Evolutionary conservation across 768 basidiomycete genomes (phyloP).

Genomic region (Candolleomyces aberdarensis): DNA sequence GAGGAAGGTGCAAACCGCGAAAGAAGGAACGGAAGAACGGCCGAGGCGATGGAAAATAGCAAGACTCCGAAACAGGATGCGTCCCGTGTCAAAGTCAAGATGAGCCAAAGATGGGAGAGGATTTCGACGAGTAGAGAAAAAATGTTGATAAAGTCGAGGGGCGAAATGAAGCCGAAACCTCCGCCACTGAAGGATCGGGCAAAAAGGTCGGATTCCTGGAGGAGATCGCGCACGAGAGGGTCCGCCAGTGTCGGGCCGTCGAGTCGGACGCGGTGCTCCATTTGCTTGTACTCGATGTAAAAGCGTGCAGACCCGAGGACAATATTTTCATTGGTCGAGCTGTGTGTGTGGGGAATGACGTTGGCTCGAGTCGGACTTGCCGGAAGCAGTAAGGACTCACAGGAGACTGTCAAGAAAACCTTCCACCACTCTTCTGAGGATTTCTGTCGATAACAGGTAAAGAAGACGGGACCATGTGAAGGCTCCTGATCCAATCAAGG

Average conservation of each 20-base stretch:
- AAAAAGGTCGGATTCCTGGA: constrained; percentile 86
- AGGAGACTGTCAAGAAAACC: constrained; percentile 66
- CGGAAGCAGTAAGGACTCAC: constrained; percentile 42
- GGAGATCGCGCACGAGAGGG: constrained; percentile 67
- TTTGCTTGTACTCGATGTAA: constrained; percentile 73
- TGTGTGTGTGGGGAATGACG: constrained; percentile 26
- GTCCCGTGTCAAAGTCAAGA: constrained; percentile 59
- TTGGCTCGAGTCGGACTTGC: constrained; percentile 12
- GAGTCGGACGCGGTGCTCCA: constrained; percentile 71
- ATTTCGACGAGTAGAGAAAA: constrained; percentile 71
- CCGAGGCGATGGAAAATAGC: constrained; percentile 58
- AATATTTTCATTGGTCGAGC: constrained; percentile 66
- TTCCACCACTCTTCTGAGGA: constrained; percentile 62
- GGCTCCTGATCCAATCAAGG: constrained; percentile 62
- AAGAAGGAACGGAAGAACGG: constrained; percentile 56
- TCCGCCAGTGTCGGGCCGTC: constrained; percentile 79
- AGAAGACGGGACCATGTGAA: constrained; percentile 68
- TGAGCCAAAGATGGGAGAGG: constrained; percentile 64
- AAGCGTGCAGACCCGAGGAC: constrained; percentile 73
- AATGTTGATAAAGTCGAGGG: constrained; percentile 74
- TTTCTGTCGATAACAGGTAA: constrained; percentile 57
- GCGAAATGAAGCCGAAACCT: constrained; percentile 76
- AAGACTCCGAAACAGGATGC: constrained; percentile 56
- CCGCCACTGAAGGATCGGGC: constrained; percentile 77
- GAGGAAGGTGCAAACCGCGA: constrained; percentile 43